These are phyloP conservation scores for Beauveria sp. DNA, from an alignment of 2,329 filamentous ascomycete species.

Conservation along the genomic window DNA sequence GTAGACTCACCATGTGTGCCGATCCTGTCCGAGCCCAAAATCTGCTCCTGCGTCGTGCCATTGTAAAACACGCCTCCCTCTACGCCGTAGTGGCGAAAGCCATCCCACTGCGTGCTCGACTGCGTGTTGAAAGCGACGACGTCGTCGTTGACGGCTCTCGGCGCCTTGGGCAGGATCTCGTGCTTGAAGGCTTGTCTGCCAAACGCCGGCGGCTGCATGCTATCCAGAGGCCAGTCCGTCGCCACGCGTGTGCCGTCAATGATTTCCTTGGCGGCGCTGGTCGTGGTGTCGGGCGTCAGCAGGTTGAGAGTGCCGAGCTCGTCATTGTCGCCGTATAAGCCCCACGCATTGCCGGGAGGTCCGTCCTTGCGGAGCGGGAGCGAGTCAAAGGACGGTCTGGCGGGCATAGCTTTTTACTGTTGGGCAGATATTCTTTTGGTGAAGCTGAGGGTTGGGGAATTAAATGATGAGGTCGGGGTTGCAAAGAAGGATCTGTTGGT, in stretches of 20 bases:
- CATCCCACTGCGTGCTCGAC: conserved; percentile 33
- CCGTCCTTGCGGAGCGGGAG: conserved; percentile 42
- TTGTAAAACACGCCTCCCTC: conserved; percentile 27
- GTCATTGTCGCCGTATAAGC: conserved; percentile 42
- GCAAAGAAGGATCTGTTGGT: neutral
- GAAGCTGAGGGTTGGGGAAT: neutral
- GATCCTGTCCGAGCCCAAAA: conserved; percentile 25
- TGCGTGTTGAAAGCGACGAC: conserved; percentile 28
- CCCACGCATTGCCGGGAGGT: conserved; percentile 48
- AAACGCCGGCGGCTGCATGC: conserved; percentile 27
- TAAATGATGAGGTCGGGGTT: neutral
- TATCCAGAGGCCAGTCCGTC: conserved; percentile 26
- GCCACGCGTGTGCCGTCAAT: conserved; percentile 23
- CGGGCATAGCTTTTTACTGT: neutral
- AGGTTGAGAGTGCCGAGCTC: conserved; percentile 48
- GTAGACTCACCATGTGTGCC: conserved; percentile 22
- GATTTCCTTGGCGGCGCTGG: conserved; percentile 22
- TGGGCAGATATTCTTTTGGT: too few relatives aligned
- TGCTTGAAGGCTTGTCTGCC: conserved; percentile 23
- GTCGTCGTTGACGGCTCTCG: conserved; percentile 26
- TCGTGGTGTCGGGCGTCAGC: conserved; percentile 30
- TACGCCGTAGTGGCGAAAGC: conserved; percentile 30
- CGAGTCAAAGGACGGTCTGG: conserved; percentile 30
- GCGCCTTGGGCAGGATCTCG: conserved; percentile 20
- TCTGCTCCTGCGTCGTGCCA: conserved; percentile 33